These are phyloP conservation scores for Polygonum maritimum DNA, from an alignment of 148 eudicot genomes.

Conservation along the genomic window DNA sequence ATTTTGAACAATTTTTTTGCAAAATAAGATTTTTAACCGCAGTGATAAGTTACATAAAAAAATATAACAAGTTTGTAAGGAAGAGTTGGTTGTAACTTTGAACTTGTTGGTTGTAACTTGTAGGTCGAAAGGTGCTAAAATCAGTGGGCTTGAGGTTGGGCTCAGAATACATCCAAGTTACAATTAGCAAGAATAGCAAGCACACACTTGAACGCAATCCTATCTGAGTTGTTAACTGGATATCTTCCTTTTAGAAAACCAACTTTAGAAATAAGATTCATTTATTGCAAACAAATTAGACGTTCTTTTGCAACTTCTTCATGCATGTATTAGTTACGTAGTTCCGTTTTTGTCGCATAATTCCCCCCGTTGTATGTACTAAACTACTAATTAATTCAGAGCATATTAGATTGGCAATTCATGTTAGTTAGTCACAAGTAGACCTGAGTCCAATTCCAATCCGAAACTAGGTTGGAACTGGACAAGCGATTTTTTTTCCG, in stretches of 20 bases:
- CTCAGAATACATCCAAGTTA: not conserved
- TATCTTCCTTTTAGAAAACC: not conserved
- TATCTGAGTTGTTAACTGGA: not conserved
- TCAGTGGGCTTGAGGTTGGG: not conserved
- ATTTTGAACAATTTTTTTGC: too few relatives aligned
- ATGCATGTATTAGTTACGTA: not conserved
- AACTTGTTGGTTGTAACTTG: too few relatives aligned
- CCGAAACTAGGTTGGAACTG: too few relatives aligned
- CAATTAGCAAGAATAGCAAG: too few relatives aligned
- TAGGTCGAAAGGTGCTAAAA: too few relatives aligned
- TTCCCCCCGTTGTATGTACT: not conserved
- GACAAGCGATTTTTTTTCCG: too few relatives aligned
- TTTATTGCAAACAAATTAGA: not conserved
- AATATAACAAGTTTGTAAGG: too few relatives aligned
- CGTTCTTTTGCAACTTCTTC: not conserved
- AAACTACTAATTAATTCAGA: not conserved
- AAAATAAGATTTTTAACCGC: too few relatives aligned
- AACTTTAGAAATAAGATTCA: not conserved
- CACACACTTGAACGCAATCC: not conserved
- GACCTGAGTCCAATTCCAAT: too few relatives aligned
- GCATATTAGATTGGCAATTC: not conserved
- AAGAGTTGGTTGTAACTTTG: too few relatives aligned
- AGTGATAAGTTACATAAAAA: too few relatives aligned
- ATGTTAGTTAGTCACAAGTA: not conserved
- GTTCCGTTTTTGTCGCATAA: not conserved